A percentile compares a stretch with the other conserved stretches of the same genome.
These are phyloP conservation scores for Neurospora discreta DNA, from an alignment of 495 filamentous ascomycete genomes.

Conservation along the genomic window DNA sequence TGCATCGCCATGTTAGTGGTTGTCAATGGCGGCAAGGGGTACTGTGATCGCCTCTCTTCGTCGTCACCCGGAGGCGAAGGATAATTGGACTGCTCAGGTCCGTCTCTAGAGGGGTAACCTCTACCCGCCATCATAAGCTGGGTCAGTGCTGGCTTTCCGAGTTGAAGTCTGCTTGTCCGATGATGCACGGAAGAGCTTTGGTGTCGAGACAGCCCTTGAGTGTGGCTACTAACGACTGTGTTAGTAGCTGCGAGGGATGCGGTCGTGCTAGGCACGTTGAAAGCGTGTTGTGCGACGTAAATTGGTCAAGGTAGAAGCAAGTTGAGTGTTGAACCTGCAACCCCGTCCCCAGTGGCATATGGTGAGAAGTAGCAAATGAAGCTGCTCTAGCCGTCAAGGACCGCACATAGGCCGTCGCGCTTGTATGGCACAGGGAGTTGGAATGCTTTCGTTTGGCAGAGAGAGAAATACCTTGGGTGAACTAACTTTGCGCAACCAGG, in stretches of 20 bases:
- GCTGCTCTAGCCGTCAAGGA: neutral
- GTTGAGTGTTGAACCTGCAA: neutral
- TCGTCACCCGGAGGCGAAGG: conserved; percentile 37
- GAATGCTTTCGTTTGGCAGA: neutral
- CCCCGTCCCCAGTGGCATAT: neutral
- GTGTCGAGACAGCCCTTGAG: neutral
- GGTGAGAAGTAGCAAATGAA: neutral
- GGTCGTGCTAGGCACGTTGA: neutral
- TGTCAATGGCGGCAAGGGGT: neutral
- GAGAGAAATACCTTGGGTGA: neutral
- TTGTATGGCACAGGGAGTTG: neutral
- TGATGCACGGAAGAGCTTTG: neutral
- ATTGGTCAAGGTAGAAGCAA: neutral
- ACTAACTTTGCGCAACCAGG: neutral
- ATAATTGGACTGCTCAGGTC: conserved; percentile 32
- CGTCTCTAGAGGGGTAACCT: conserved; percentile 28
- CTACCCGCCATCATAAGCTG: conserved; percentile 3
- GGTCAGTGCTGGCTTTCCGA: neutral
- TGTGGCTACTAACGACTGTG: neutral
- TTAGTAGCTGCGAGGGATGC: neutral
- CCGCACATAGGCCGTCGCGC: neutral
- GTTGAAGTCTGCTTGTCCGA: neutral
- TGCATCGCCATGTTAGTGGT: conserved; percentile 1
- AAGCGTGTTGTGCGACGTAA: neutral
- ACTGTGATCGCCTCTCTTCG: conserved; percentile 17